A percentile compares a stretch with the other conserved stretches of the same genome.
Conservation (phyloP, 805 yeast species). For the Metschnikowia gelsemii region DNA sequence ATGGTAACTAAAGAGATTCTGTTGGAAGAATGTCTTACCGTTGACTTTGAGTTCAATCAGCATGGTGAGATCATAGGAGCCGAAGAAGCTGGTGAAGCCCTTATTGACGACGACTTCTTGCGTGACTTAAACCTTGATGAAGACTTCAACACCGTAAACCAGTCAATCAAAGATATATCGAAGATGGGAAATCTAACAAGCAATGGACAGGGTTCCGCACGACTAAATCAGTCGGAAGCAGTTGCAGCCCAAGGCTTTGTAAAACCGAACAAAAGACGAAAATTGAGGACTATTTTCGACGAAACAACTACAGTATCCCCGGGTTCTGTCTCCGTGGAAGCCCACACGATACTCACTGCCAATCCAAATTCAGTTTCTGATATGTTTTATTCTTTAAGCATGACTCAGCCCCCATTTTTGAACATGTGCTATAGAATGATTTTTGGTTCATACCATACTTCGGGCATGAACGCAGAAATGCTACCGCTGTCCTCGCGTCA, state of each 20-base stretch:
- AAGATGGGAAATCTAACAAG: slow-evolving; percentile 9
- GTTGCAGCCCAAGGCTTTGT: background rate
- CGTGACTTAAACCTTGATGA: slow-evolving; percentile 17
- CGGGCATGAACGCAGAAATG: background rate
- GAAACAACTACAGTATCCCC: slow-evolving; percentile 1
- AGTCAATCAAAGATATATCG: slow-evolving; percentile 14
- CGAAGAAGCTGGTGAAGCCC: background rate
- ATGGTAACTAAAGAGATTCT: slow-evolving; percentile 14
- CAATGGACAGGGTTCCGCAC: slow-evolving; percentile 10
- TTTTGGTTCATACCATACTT: slow-evolving; percentile 7
- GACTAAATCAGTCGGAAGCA: slow-evolving; percentile 10
- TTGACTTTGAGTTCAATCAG: slow-evolving; percentile 26
- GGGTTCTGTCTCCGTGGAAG: background rate
- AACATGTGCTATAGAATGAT: slow-evolving; percentile 10
- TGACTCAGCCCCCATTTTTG: slow-evolving; percentile 12
- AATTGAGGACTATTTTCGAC: slow-evolving; percentile 5
- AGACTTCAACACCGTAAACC: slow-evolving; percentile 10
- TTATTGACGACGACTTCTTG: slow-evolving; percentile 3
- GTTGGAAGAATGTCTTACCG: slow-evolving; percentile 11
- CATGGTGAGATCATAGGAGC: slow-evolving; percentile 23
- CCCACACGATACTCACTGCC: background rate
- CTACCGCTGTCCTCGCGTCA: slow-evolving; percentile 15
- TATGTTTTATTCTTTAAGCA: slow-evolving; percentile 6
- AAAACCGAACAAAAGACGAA: slow-evolving; percentile 6
- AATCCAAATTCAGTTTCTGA: slow-evolving; percentile 2